These are phyloP conservation scores for Zizania palustris DNA, from an alignment of 202 grass and related monocot species.

Conservation along the genomic window DNA sequence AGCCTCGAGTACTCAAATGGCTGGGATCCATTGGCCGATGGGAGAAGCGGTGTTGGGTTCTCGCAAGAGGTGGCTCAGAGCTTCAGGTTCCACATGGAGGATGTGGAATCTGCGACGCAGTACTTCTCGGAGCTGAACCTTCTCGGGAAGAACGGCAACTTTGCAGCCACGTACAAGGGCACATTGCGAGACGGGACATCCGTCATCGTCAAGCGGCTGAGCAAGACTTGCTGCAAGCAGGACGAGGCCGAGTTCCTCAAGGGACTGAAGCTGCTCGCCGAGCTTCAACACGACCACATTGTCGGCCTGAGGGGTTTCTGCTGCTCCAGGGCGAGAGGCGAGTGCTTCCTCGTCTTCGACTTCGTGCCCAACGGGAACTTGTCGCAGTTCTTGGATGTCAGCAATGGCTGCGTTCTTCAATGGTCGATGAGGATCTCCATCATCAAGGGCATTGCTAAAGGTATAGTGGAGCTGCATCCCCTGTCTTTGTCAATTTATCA, in stretches of 20 bases:
- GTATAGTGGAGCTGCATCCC: slow-evolving; percentile 44
- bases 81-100: slow-evolving; percentile 74
- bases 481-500: slow-evolving; percentile 33
- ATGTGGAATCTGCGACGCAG: slow-evolving; percentile 87
- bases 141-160: slow-evolving; percentile 51
- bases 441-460: slow-evolving; percentile 90
- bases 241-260: slow-evolving; percentile 82
- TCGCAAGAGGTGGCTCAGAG: slow-evolving; percentile 63
- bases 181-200: slow-evolving; percentile 71
- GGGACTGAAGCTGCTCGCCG: slow-evolving; percentile 63
- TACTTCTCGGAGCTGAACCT: slow-evolving; percentile 91
- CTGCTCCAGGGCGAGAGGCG: slow-evolving; percentile 78
- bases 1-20: slow-evolving; percentile 83
- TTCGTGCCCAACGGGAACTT: slow-evolving; percentile 81
- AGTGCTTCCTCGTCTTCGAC: slow-evolving; percentile 94
- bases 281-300: slow-evolving; percentile 76
- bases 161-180: slow-evolving; percentile 61
- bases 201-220: slow-evolving; percentile 67
- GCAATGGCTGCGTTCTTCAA: slow-evolving; percentile 48
- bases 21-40: slow-evolving; percentile 86
- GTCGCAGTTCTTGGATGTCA: slow-evolving; percentile 64
- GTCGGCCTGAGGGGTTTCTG: slow-evolving; percentile 78
- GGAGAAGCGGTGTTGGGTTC: slow-evolving; percentile 39
- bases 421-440: slow-evolving; percentile 87
- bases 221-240: slow-evolving; percentile 87